These are phyloP conservation scores for Leucocoprinus sp. DNA, from an alignment of 768 basidiomycete species.

Conservation along the genomic window DNA sequence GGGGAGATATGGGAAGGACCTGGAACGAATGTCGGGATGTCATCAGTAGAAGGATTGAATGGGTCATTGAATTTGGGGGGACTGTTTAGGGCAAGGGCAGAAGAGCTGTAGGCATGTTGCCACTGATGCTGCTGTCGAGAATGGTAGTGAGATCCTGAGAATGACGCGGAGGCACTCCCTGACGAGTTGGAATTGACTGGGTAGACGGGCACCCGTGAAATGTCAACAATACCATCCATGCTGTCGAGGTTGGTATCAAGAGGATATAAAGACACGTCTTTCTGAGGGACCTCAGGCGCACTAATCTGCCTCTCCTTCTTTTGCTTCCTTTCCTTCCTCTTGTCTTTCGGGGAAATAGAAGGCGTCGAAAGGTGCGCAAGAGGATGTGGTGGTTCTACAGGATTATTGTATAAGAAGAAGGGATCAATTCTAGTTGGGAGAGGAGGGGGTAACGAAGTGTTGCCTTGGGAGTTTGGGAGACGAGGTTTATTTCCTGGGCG, in stretches of 20 bases:
- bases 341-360: background rate
- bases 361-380: background rate
- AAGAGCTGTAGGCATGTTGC: slow-evolving; percentile 14
- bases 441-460: slow-evolving; percentile 6
- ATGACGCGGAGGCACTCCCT: slow-evolving; percentile 34
- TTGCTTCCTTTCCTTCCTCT: background rate
- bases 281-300: background rate
- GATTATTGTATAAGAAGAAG: background rate
- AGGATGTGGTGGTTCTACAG: slow-evolving; percentile 7
- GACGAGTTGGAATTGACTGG: slow-evolving; percentile 30
- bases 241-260: slow-evolving; percentile 64
- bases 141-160: slow-evolving; percentile 16
- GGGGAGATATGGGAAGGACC: slow-evolving; percentile 11
- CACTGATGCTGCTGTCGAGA: background rate
- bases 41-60: slow-evolving; percentile 19
- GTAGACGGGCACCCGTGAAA: slow-evolving; percentile 12
- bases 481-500: slow-evolving; percentile 11
- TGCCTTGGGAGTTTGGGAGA: slow-evolving; percentile 10
- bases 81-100: slow-evolving; percentile 13
- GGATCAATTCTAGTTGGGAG: background rate
- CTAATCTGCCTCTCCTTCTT: slow-evolving; percentile 9
- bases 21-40: background rate
- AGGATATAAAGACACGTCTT: slow-evolving; percentile 24
- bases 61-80: slow-evolving; percentile 33
- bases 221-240: slow-evolving; percentile 80